These are phyloP conservation scores for Viridothelium virens DNA, from an alignment of 495 filamentous ascomycete genomes.

Conservation along the genomic window DNA sequence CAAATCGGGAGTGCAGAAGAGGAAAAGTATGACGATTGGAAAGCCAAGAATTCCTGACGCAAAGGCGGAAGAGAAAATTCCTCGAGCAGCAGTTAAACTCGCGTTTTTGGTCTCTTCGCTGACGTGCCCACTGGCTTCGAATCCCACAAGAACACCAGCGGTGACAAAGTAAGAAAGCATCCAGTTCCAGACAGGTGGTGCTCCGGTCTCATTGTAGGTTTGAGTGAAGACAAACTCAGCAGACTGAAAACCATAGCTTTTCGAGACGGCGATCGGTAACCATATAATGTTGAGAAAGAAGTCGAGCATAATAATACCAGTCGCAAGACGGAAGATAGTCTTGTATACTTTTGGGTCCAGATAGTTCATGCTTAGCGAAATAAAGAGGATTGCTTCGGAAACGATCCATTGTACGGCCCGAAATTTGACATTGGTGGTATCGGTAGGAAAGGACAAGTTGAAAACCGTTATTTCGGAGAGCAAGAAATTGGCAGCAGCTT, in stretches of 20 bases:
- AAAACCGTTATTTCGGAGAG: slow-evolving; percentile 51
- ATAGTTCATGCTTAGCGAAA: slow-evolving; percentile 30
- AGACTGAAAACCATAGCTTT: slow-evolving; percentile 50
- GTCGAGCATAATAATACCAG: slow-evolving; percentile 45
- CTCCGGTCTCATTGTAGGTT: slow-evolving; percentile 51
- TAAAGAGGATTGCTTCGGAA: slow-evolving; percentile 41
- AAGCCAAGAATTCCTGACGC: slow-evolving; percentile 45
- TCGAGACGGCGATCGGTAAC: slow-evolving; percentile 46
- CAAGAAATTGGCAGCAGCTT: slow-evolving; percentile 49
- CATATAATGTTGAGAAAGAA: slow-evolving; percentile 51
- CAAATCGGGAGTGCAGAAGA: slow-evolving; percentile 42
- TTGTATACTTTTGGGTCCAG: slow-evolving; percentile 30
- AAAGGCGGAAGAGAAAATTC: slow-evolving; percentile 50
- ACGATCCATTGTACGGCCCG: slow-evolving; percentile 51
- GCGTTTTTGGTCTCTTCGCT: slow-evolving; percentile 53
- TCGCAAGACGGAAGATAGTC: slow-evolving; percentile 43
- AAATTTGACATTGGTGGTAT: slow-evolving; percentile 44
- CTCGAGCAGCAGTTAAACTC: slow-evolving; percentile 45
- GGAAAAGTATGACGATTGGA: slow-evolving; percentile 47
- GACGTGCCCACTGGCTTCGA: slow-evolving; percentile 50
- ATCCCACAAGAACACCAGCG: slow-evolving; percentile 52
- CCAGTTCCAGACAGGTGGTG: slow-evolving; percentile 52
- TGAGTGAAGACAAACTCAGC: slow-evolving; percentile 50
- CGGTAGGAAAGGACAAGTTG: slow-evolving; percentile 43
- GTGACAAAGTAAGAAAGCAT: slow-evolving; percentile 52